Percentiles rank a stretch among this genome's conserved stretches.
These are phyloP conservation scores for Lotus japonicus DNA, from an alignment of 306 rosid genomes.

Conservation along the genomic window DNA sequence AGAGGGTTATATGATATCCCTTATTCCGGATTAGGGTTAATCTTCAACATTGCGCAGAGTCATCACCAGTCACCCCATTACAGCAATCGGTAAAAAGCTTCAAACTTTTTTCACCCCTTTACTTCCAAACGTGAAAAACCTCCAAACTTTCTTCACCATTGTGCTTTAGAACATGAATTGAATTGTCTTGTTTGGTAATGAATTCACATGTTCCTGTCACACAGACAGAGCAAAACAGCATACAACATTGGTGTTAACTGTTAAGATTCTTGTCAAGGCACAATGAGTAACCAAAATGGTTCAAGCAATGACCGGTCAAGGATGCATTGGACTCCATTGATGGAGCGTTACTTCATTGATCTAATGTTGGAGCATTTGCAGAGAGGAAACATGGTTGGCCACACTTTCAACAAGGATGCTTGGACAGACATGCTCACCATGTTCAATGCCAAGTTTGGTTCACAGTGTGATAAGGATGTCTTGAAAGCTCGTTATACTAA, in stretches of 20 bases:
- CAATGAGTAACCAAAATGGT: constrained; percentile 43
- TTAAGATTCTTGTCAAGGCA: background rate
- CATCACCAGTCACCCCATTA: background rate
- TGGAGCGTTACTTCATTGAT: constrained; percentile 68
- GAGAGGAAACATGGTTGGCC: constrained; percentile 57
- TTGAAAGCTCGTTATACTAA: constrained; percentile 61
- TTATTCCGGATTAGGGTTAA: constrained; percentile 65
- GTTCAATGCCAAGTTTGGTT: constrained; percentile 63
- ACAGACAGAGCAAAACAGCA: no score
- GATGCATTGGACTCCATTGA: constrained; percentile 61
- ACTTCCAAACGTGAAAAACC: background rate
- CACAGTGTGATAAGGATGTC: constrained; percentile 67
- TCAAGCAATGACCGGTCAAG: constrained; percentile 53
- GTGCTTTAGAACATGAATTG: background rate
- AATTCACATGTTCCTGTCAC: background rate
- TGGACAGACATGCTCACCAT: constrained; percentile 62
- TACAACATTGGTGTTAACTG: no score
- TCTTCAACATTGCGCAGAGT: constrained; percentile 23
- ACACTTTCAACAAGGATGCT: constrained; percentile 69
- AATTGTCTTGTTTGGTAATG: background rate
- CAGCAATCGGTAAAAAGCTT: background rate
- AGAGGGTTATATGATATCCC: no score
- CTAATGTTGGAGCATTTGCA: constrained; percentile 75
- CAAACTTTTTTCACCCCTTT: background rate
- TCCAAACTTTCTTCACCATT: background rate